Base-by-base conservation (phyloP, 331 rosid genomes). In the Erythrophleum ivorense region DNA sequence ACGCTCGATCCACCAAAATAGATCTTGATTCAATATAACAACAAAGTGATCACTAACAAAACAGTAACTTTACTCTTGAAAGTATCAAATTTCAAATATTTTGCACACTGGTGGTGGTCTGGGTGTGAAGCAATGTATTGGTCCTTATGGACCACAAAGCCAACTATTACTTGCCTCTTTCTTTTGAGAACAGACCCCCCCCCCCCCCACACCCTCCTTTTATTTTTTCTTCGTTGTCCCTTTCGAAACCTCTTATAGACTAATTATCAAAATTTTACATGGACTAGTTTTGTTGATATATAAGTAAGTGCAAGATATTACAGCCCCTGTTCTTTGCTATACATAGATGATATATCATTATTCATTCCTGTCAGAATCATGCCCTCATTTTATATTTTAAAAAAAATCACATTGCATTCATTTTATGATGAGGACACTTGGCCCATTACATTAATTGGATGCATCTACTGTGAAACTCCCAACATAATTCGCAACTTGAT, bases 111-210 rank as follows among this genome's bases (percentile, higher is more conserved):
- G 24, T 7, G 9, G 6, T 36, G 12, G 5, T 18, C 46, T 9
- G 10, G 6, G 19, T 14, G 43, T 34, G 40, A 36, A 6, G 3
- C 70, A 14, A 13, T n/a, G 49, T 16, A 7, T 19, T 36, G 69
- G 69, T 13, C 69, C 69, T 13, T 63, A 15, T 14, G 71, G 49
- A 65, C 71, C 29, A 16, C 6, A 3, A 18, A 50, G 46, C 71
- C 71, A 36, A 64, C 70, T 38, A 66, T 66, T 21, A 36, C 41
- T 65, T 41, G 31, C 38, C 79, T 38, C 57, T 21, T 60, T 80
- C 64, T 33, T 67, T 14, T 41, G 19, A 21, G 8, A 45, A 54
- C 65, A 40, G 31, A 66, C 21, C 19, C 36, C 57, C 5, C 41
- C 29, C 18, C 55, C 24, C 6, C 24, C 54, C 48, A 4, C 8